These are phyloP conservation scores for Phytophthora constricta DNA, from an alignment of 352 stramenopile genomes.

Conservation along the genomic window DNA sequence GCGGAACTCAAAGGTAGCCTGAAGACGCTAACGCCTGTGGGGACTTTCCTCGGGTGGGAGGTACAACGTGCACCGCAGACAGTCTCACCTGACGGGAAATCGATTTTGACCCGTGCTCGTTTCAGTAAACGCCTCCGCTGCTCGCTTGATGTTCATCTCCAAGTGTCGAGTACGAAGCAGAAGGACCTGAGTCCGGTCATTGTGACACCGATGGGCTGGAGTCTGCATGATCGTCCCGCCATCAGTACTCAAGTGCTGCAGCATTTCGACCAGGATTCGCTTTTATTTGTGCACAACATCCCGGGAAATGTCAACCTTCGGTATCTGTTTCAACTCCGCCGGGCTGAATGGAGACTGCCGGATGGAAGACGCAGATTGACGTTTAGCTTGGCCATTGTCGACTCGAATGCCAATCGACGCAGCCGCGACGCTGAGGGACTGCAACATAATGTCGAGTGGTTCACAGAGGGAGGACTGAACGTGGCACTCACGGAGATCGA, in stretches of 20 bases:
- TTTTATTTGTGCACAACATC: constrained; percentile 34
- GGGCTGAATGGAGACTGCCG: constrained; percentile 20
- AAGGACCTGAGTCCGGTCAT: constrained; percentile 39
- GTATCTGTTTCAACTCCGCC: constrained; percentile 28
- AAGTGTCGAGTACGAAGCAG: constrained; percentile 26
- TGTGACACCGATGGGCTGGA: constrained; percentile 30
- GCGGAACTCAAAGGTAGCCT: not conserved
- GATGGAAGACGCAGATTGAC: constrained; percentile 21
- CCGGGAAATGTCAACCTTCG: constrained; percentile 23
- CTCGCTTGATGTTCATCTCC: constrained; percentile 18
- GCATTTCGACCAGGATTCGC: constrained; percentile 32
- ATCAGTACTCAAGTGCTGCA: constrained; percentile 34
- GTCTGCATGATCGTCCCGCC: constrained; percentile 23
- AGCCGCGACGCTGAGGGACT: constrained; percentile 29
- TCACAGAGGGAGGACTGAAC: constrained; percentile 34
- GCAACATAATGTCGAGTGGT: constrained; percentile 33
- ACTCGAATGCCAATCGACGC: constrained; percentile 36
- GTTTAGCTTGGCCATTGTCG: constrained; percentile 30
- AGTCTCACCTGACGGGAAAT: constrained; percentile 29
- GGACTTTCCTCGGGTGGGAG: constrained; percentile 40
- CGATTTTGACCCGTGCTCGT: constrained; percentile 11
- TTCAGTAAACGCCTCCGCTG: constrained; percentile 23
- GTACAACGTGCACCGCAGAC: constrained; percentile 29
- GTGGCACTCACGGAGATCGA: constrained; percentile 39
- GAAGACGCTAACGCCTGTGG: constrained; percentile 9